These are phyloP conservation scores for Aspergillus sp. DNA, from an alignment of 2,329 filamentous ascomycete genomes.

Conservation along the genomic window DNA sequence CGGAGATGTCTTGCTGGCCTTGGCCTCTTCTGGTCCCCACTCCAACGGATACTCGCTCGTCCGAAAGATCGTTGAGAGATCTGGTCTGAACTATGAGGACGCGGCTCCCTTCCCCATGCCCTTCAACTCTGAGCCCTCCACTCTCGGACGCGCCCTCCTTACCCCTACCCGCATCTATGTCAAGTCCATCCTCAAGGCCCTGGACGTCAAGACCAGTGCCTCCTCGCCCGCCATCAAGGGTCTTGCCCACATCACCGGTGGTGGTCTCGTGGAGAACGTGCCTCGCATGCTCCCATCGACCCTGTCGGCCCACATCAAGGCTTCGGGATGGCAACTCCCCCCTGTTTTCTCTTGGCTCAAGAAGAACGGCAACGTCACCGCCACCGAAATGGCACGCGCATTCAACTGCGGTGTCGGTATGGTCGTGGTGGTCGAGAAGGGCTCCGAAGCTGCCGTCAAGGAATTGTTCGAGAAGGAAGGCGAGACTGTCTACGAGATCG, in stretches of 20 bases:
- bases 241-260: slow-evolving; percentile 94
- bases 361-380: slow-evolving; percentile 61
- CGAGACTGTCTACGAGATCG: slow-evolving; percentile 74
- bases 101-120: slow-evolving; percentile 68
- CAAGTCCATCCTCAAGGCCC: slow-evolving; percentile 66
- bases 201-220: slow-evolving; percentile 26
- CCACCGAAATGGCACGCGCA: slow-evolving; percentile 78
- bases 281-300: slow-evolving; percentile 82
- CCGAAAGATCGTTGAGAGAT: slow-evolving; percentile 74
- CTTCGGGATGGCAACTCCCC: slow-evolving; percentile 68
- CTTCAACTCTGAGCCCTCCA: slow-evolving; percentile 63
- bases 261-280: slow-evolving; percentile 88
- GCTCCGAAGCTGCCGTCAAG: slow-evolving; percentile 58
- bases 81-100: slow-evolving; percentile 66
- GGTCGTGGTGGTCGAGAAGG: slow-evolving; percentile 73
- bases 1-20: slow-evolving; percentile 80
- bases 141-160: slow-evolving; percentile 70
- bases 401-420: slow-evolving; percentile 97
- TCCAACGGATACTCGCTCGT: slow-evolving; percentile 98
- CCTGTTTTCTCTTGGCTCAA: slow-evolving; percentile 86
- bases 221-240: slow-evolving; percentile 67
- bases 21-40: slow-evolving; percentile 82
- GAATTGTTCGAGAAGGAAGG: slow-evolving; percentile 60
- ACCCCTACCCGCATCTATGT: slow-evolving; percentile 95
- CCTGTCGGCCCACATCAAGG: slow-evolving; percentile 77